Evolutionary conservation across 1,139 yeast genomes (phyloP).

Genomic region (Zhuliangozyma parablackwelliae): DNA sequence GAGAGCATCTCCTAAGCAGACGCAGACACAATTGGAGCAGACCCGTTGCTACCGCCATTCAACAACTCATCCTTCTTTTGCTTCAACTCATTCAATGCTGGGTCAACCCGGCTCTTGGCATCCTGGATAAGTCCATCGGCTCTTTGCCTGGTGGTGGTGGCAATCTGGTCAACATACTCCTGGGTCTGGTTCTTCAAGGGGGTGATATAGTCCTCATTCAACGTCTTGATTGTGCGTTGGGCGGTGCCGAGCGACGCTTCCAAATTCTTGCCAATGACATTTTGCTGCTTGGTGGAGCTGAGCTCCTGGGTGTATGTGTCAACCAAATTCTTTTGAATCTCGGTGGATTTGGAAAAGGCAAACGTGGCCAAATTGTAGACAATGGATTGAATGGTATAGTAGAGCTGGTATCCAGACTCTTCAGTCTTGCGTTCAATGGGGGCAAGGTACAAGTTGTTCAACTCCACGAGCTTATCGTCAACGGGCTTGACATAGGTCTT

Average conservation of each 20-base stretch:
- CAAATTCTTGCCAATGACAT: constrained; percentile 24
- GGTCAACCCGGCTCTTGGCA: constrained; percentile 19
- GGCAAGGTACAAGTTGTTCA: constrained; percentile 9
- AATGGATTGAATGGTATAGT: constrained; percentile 28
- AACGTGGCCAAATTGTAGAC: constrained; percentile 22
- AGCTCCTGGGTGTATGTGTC: constrained; percentile 35
- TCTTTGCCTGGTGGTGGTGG: constrained; percentile 29
- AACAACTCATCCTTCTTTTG: constrained; percentile 11
- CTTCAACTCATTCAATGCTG: constrained; percentile 10
- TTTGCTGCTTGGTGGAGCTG: constrained; percentile 11
- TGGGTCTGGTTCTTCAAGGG: constrained; percentile 42
- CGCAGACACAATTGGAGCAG: constrained; percentile 11
- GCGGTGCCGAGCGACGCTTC: constrained; percentile 36
- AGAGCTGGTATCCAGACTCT: constrained; percentile 21
- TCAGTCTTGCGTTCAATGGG: constrained; percentile 9
- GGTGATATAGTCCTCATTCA: constrained; percentile 35
- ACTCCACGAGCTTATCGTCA: constrained; percentile 8
- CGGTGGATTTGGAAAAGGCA: constrained; percentile 25
- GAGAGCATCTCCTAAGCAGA: constrained; percentile 12
- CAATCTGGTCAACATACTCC: constrained; percentile 33
- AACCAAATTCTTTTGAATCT: constrained; percentile 28
- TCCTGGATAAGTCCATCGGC: constrained; percentile 33
- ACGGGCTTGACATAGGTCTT: constrained; percentile 8
- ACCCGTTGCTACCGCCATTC: constrained; percentile 3
- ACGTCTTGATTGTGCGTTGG: constrained; percentile 27